Evolutionary conservation across 1,284 basidiomycete species (phyloP), one percentile per base, ranked within the genome.

Genomic region (Ceratobasidium papillatum): DNA sequence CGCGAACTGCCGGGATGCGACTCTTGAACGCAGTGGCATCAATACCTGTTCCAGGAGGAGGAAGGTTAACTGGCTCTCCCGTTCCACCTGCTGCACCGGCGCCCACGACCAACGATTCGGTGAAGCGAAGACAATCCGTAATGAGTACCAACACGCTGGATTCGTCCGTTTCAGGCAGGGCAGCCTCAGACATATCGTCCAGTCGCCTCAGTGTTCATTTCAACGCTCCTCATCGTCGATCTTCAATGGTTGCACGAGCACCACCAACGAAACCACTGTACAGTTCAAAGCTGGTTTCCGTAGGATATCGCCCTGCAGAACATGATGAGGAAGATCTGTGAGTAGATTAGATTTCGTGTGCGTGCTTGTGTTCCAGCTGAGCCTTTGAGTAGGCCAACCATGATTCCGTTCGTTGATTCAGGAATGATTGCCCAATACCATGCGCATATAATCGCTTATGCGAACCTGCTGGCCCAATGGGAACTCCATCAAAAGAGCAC

Each of bases 361-460:
- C 25, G 12, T 59, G 7, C 19, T 36, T 27, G 38, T 49, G n/a
- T 30, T n/a, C 8, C 34, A 17, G 43, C 19, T 30, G 34, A 17
- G 62, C 22, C 22, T 41, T 12, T 51, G 12, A 41, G n/a, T 25
- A 56, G 47, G 62, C 74, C 59, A 43, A 61, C 49, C 36, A 75
- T 65, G 62, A 65, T 65, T 58, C 75, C 45, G 52, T 74, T 69
- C 52, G 61, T 68, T 17, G 73, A 74, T 27, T n/a, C 62, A 19
- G 41, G 49, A n/a, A 45, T 64, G 45, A 19, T 68, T 22, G 14
- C 61, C 17, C 58, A 54, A 27, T 68, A 71, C 41, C 59, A 76
- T 30, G 66, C 49, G 25, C 76, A 77, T 51, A 72, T 77, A 43
- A 22, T 62, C 9, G 76, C 76, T 7, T 77, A 77, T 47, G 76